Percentiles rank a stretch among this genome's conserved stretches.
Evolutionary conservation across 1,284 basidiomycete species (phyloP).

Genomic region (Rhizoctonia solani): DNA sequence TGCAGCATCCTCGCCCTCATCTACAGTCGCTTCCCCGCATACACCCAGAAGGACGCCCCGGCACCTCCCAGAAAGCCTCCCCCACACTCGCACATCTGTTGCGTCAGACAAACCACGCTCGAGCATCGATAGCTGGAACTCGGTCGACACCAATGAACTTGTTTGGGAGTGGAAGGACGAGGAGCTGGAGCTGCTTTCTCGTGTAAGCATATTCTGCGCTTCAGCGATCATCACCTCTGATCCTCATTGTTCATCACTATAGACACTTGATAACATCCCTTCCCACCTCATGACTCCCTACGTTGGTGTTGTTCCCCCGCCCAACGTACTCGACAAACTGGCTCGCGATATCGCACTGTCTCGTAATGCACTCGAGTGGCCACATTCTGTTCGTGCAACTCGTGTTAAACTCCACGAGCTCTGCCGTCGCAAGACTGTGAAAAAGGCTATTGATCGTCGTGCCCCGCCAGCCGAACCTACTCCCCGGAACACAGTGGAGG

Average conservation of each 20-base stretch:
- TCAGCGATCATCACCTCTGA: constrained; percentile 23
- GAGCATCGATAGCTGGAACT: constrained; percentile 58
- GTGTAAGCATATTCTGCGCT: constrained; percentile 53
- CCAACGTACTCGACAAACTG: constrained; percentile 80
- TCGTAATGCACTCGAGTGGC: constrained; percentile 66
- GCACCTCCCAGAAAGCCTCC: constrained; percentile 23
- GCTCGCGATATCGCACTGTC: constrained; percentile 70
- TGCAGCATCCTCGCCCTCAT: constrained; percentile 51
- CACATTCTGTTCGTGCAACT: constrained; percentile 75
- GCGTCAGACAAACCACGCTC: constrained; percentile 29
- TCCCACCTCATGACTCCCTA: constrained; percentile 78
- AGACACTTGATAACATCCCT: constrained; percentile 82
- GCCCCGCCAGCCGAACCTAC: neutral
- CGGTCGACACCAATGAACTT: constrained; percentile 62
- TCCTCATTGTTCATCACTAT: constrained; percentile 27
- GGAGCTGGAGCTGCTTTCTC: constrained; percentile 63
- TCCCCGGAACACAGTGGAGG: constrained; percentile 2
- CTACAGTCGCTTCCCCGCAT: constrained; percentile 45
- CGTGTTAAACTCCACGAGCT: constrained; percentile 77
- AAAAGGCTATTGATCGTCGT: constrained; percentile 29
- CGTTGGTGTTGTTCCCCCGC: constrained; percentile 75
- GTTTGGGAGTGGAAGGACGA: constrained; percentile 75
- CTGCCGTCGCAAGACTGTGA: constrained; percentile 49
- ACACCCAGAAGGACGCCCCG: constrained; percentile 18
- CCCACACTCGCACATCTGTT: constrained; percentile 17